A percentile compares a stretch with the other conserved stretches of the same genome.
Evolutionary conservation across 441 rosid genomes (phyloP).

Genomic region (Bruguiera hainesii): DNA sequence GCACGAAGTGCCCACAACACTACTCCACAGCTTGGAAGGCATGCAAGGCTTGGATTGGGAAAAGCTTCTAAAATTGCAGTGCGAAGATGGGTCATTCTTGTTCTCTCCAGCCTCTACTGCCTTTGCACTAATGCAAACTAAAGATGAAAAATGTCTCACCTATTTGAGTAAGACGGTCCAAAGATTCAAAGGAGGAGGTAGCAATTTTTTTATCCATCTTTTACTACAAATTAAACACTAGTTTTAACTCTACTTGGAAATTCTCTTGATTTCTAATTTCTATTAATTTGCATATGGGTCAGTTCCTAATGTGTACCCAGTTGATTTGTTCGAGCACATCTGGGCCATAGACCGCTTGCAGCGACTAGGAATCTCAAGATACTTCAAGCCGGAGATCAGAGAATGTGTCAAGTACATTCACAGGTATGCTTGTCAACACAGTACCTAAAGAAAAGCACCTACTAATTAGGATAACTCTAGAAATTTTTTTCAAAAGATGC

Average conservation of each 20-base stretch:
- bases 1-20: constrained; percentile 85
- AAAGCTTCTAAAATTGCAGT: constrained; percentile 72
- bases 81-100: constrained; percentile 79
- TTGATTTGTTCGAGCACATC: constrained; percentile 80
- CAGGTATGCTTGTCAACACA: constrained; percentile 33
- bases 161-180: constrained; percentile 58
- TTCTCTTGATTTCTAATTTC: not conserved
- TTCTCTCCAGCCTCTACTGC: constrained; percentile 96
- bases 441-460: too few relatives aligned
- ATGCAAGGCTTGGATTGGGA: constrained; percentile 79
- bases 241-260: too few relatives aligned
- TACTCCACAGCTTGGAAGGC: constrained; percentile 95
- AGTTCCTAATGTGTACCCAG: constrained; percentile 92
- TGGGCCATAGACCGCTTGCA: constrained; percentile 91
- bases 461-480: too few relatives aligned
- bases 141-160: constrained; percentile 50
- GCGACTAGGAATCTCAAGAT: constrained; percentile 88
- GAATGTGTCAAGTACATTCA: constrained; percentile 58
- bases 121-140: constrained; percentile 79
- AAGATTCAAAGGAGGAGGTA: constrained; percentile 89
- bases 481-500: too few relatives aligned
- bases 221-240: too few relatives aligned
- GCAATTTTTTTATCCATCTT: too few relatives aligned
- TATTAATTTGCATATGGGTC: not conserved
- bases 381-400: constrained; percentile 58